Evolutionary conservation across 257 asterid genomes (phyloP), one percentile per base, ranked within the genome.

Genomic region (Solanum pinnatisectum): DNA sequence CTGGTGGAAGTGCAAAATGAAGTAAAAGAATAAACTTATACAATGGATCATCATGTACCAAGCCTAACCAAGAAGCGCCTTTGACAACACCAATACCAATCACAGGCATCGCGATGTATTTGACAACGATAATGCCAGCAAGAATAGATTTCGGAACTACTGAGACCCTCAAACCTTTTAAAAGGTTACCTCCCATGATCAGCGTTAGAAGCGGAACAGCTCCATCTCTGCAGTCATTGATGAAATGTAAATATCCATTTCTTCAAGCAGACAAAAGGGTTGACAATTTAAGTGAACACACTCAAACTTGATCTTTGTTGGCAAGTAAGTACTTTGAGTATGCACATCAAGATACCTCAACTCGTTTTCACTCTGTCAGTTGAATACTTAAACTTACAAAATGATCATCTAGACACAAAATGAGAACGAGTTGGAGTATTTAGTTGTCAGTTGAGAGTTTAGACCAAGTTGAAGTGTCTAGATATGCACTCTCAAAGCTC

Each of bases 1-100:
- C 98, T 44, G 99, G 98, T 73, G 99, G 99, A 39, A 96, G 88
- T 25, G 98, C 93, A 89, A 86, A 95, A 74, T 96, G 99, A 91
- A 96, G 95, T 90, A 94, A 73, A 52, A 96, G 96, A 88, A 95
- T 94, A 88, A 95, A 95, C 88, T 90, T 92, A 78, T 95, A 96
- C 65, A 96, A 72, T 6, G 95, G 96, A 86, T 94, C 89, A 76
- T 90, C 87, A 3, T 40, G 92, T 84, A 95, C 94, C 30, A 95
- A 79, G 52, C 98, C 98, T 23, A 93, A 79, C 5, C 83, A 93
- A 8, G 89, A 37, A 30, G 98, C 98, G 83, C 92, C 93, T 92
- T 92, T 93, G 65, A 96, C 94, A 36, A 95, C 70, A n/a, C 40
- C 95, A 77, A 94, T 91, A 87, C 99, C 98, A 30, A 90, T 78